A percentile compares a stretch with the other conserved stretches of the same genome.
Evolutionary conservation across 352 stramenopile species (phyloP).

Genomic region (Phytophthora sp.): DNA sequence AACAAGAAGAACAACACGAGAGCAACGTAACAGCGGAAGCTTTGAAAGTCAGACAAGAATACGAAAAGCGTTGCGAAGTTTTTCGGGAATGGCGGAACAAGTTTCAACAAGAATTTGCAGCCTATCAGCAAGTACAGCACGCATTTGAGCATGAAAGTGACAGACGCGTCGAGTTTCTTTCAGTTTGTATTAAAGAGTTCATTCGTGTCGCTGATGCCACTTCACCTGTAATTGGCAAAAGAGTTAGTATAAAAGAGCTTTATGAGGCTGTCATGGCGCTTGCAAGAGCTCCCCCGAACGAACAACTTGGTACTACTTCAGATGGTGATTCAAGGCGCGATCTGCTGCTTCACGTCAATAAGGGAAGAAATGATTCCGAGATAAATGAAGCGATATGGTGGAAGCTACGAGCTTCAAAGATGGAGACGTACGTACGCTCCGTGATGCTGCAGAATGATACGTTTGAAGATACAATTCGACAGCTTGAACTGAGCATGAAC

Average conservation of each 20-base stretch:
- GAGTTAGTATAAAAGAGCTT: constrained; percentile 39
- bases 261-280: constrained; percentile 50
- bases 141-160: constrained; percentile 41
- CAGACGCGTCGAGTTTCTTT: constrained; percentile 52
- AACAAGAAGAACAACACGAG: constrained; percentile 23
- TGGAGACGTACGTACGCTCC: constrained; percentile 48
- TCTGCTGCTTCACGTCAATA: background rate
- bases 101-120: constrained; percentile 44
- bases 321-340: constrained; percentile 3
- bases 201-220: constrained; percentile 35
- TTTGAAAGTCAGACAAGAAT: constrained; percentile 20
- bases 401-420: constrained; percentile 37
- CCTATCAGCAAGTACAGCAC: constrained; percentile 31
- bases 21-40: constrained; percentile 11
- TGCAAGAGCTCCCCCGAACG: constrained; percentile 17
- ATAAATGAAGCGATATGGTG: constrained; percentile 30
- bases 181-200: constrained; percentile 51
- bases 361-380: background rate
- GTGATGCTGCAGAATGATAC: constrained; percentile 47
- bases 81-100: constrained; percentile 23
- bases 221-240: constrained; percentile 2
- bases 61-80: constrained; percentile 2
- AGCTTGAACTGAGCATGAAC: constrained; percentile 49
- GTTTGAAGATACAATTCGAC: constrained; percentile 52
- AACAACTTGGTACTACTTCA: background rate